Evolutionary conservation across 179 eudicot species (phyloP).

Genomic region (Silene vulgaris): DNA sequence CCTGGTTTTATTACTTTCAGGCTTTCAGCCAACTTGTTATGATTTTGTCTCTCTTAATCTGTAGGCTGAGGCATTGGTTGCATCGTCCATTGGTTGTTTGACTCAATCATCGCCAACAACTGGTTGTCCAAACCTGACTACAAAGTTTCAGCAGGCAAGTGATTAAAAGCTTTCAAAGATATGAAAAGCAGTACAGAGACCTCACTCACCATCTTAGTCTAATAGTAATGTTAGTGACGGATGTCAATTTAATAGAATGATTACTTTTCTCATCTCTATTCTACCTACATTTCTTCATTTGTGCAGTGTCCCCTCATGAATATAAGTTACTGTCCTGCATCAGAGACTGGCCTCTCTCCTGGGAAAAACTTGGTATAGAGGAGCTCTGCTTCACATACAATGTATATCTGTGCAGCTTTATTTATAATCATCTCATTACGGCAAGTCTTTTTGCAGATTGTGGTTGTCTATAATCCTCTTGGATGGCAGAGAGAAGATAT

Average conservation of each 20-base stretch:
- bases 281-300: conserved; percentile 17
- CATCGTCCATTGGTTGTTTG: conserved; percentile 71
- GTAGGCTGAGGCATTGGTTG: conserved; percentile 76
- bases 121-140: conserved; percentile 42
- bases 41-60: conserved; percentile 13
- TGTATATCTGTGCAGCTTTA: neutral
- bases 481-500: conserved; percentile 88
- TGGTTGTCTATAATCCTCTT: conserved; percentile 80
- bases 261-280: neutral
- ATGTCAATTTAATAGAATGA: neutral
- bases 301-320: conserved; percentile 91
- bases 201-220: conserved; percentile 2
- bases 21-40: conserved; percentile 12
- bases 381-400: conserved; percentile 9
- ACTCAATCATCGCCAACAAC: conserved; percentile 45
- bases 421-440: conserved; percentile 17
- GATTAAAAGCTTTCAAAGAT: neutral
- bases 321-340: conserved; percentile 85
- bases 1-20: conserved; percentile 2
- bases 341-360: conserved; percentile 60
- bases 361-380: conserved; percentile 66
- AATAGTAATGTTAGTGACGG: neutral
- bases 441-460: conserved; percentile 40
- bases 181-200: neutral
- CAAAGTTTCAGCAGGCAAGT: conserved; percentile 71